Base-by-base conservation (phyloP, 805 yeast species). In the Starmerella lactis-condensi region DNA sequence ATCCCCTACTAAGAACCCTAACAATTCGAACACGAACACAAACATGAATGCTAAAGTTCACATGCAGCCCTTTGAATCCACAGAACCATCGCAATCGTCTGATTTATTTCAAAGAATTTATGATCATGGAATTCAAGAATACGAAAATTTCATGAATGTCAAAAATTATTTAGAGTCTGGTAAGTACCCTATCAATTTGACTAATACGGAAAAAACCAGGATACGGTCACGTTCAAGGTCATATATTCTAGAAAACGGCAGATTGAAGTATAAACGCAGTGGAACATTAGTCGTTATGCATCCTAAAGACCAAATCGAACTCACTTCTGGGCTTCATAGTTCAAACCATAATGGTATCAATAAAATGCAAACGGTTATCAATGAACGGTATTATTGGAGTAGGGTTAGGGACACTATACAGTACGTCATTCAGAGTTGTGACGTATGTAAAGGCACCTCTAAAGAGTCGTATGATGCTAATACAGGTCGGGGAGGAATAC, bases 321-420 rank as follows among this genome's bases (percentile, higher is more conserved):
- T 85, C 19, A 78, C 83, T 21, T 62, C 69, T 6, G 75, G 72
- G 26, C 56, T 69, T 14, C 98, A 85, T 50, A 24, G 24, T 12
- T 48, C 63, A 39, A 52, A 63, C 14, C 98, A 85, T 49, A 73
- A 73, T 9, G 96, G 96, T 8, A 81, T 85, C 39, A 85, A 85
- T 55, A 78, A 74, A 46, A 73, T 92, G 2, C 82, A 94, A 0
- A 58, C 85, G 0, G 56, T 65, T 12, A 67, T 89, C 12, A 67
- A 83, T 1, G 89, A 76, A 39, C 66, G 67, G 42, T 85, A 76
- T 44, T 92, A 81, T 51, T 85, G 96, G 95, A 68, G 81, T 1
- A 67, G 92, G 31, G 76, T 85, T 40, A 83, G 89, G 53, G 81
- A 70, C 34, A 79, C 93, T 0, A 94, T 78, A 1, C 72, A 76